Evolutionary conservation across 805 yeast species (phyloP).

Genomic region (Ogataea siamensis): DNA sequence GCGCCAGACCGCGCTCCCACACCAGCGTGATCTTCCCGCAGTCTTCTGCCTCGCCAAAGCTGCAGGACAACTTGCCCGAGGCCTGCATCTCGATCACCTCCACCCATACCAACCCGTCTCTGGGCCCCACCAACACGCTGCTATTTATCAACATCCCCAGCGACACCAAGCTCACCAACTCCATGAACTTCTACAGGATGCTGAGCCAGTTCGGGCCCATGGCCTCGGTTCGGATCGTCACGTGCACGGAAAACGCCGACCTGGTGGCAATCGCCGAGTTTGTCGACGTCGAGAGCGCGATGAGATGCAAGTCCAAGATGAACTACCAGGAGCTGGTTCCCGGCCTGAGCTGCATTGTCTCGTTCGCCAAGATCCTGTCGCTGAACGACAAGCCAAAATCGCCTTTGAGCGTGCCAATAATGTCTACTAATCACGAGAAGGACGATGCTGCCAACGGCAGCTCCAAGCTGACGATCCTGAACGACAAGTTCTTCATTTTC

Average conservation of each 20-base stretch:
- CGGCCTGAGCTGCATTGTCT: constrained; percentile 71
- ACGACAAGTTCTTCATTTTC: constrained; percentile 24
- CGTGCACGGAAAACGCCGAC: constrained; percentile 34
- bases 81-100: constrained; percentile 61
- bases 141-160: constrained; percentile 78
- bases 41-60: constrained; percentile 25
- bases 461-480: constrained; percentile 20
- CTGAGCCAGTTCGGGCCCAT: constrained; percentile 62
- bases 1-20: constrained; percentile 41
- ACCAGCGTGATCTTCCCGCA: constrained; percentile 32
- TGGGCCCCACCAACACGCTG: constrained; percentile 76
- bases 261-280: constrained; percentile 68
- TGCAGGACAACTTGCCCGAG: constrained; percentile 61
- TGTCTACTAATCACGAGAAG: constrained; percentile 18
- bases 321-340: constrained; percentile 82
- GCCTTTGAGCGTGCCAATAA: constrained; percentile 11
- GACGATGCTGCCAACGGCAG: constrained; percentile 14
- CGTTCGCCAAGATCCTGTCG: constrained; percentile 72
- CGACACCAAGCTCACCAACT: constrained; percentile 37
- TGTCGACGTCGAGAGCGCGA: constrained; percentile 67
- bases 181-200: constrained; percentile 53
- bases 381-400: constrained; percentile 16
- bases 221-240: constrained; percentile 58
- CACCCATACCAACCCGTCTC: constrained; percentile 62
- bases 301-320: constrained; percentile 71